Base-by-base conservation (phyloP, 148 eudicot genomes). In the Gaultheria prostrata region DNA sequence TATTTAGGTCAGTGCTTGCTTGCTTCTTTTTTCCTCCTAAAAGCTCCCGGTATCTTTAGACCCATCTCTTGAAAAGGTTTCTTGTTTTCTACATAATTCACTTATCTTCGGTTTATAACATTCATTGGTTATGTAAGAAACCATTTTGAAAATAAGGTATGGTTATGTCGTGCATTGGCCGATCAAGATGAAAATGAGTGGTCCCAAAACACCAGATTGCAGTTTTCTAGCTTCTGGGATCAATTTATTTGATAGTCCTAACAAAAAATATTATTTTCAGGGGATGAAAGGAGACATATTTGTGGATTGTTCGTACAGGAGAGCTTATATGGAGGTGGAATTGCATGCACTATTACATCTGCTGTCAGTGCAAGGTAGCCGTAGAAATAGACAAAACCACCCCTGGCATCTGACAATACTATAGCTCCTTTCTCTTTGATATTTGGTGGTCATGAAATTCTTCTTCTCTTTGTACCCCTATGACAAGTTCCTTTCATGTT, bases 1-100 rank as follows among this genome's bases (percentile, higher is more conserved):
- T 83, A 87, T 49, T 86, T 90, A 87, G 93, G 93, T 89, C 56
- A 80, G 83, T 33, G n/a, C 32, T 17, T 45, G 8, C 78, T 75
- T 45, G n/a, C 45, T 75, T 8, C 4, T 20, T 57, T 1, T 17
- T 18, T 18, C 8, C 21, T 12, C 15, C 4, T 17, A 8, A 75
- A 33, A 35, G n/a, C 46, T 71, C 76, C 45, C 2, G 48, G n/a
- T 71, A 69, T 17, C 49, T 33, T 35, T 39, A 17, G 46, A 73
- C 20, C 49, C 8, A 35, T 32, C 49, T 17, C 76, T 39, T 72
- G 48, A 35, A 35, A 30, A 14, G 24, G 39, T 18, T 35, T 12
- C 20, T 17, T 35, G 18, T 17, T 1, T 3, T 72, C 6, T 15
- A 30, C 76, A 14, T 72, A 39, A 8, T 73, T 73, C 76, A 17